Evolutionary conservation across 768 basidiomycete species (phyloP).

Genomic region (Leccinum rimulosum): DNA sequence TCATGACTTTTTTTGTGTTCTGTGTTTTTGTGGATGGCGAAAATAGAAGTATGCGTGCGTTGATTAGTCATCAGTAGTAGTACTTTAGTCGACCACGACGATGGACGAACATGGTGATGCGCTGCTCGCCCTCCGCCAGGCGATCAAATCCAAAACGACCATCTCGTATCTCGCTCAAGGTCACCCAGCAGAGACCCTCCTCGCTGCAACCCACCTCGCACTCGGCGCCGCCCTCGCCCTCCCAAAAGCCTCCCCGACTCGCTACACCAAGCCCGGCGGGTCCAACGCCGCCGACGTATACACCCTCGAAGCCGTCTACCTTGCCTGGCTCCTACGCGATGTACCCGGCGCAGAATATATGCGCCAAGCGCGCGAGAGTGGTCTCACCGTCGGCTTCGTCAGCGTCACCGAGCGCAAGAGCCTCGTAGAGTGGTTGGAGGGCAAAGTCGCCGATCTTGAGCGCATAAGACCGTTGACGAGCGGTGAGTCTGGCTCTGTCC

Average conservation of each 20-base stretch:
- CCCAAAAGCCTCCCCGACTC: slow-evolving; percentile 74
- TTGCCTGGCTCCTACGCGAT: slow-evolving; percentile 80
- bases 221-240: slow-evolving; percentile 51
- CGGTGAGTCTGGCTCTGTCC: slow-evolving; percentile 13
- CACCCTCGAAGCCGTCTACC: slow-evolving; percentile 75
- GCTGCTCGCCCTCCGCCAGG: slow-evolving; percentile 55
- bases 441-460: slow-evolving; percentile 35
- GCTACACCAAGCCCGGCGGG: slow-evolving; percentile 67
- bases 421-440: slow-evolving; percentile 84
- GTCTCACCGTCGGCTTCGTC: slow-evolving; percentile 73
- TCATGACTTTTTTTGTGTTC: not conserved
- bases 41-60: not conserved
- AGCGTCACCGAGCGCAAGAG: slow-evolving; percentile 84
- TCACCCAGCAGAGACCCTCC: slow-evolving; percentile 46
- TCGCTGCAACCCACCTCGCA: slow-evolving; percentile 62
- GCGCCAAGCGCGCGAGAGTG: slow-evolving; percentile 75
- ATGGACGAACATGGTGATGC: slow-evolving; percentile 31
- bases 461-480: slow-evolving; percentile 23
- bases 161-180: slow-evolving; percentile 45
- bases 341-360: slow-evolving; percentile 83
- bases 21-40: not conserved
- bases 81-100: not conserved
- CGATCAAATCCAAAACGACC: slow-evolving; percentile 52
- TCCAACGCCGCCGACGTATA: slow-evolving; percentile 54
- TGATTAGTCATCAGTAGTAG: not conserved